These are phyloP conservation scores for Rhynchosporium agropyri DNA, from an alignment of 2,329 filamentous ascomycete genomes.

Conservation along the genomic window DNA sequence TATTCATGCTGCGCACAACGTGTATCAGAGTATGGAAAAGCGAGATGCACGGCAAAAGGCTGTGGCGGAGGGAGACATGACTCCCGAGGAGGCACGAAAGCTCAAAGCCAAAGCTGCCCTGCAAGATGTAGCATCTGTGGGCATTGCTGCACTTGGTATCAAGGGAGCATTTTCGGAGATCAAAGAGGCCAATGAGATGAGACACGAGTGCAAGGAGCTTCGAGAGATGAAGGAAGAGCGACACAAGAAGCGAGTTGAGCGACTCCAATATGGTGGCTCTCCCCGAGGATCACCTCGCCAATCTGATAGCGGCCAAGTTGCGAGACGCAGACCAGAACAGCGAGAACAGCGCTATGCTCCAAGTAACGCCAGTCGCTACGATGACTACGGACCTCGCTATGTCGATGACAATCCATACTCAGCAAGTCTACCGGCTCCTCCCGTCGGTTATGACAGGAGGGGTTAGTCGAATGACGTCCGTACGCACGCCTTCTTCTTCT, in stretches of 20 bases:
- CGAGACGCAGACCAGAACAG: conserved; percentile 24
- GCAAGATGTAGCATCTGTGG: conserved; percentile 66
- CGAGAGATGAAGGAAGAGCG: conserved; percentile 51
- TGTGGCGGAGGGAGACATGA: conserved; percentile 65
- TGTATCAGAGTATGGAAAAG: conserved; percentile 66
- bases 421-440: conserved; percentile 41
- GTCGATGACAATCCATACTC: conserved; percentile 51
- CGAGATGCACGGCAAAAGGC: conserved; percentile 61
- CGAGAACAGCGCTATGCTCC: conserved; percentile 19
- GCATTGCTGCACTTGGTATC: conserved; percentile 68
- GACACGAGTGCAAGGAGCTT: conserved; percentile 57
- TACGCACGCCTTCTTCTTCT: conserved; percentile 19
- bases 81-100: conserved; percentile 62
- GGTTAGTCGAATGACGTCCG: conserved; percentile 1
- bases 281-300: conserved; percentile 25
- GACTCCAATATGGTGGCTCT: conserved; percentile 42
- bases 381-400: conserved; percentile 45
- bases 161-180: conserved; percentile 66
- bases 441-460: conserved; percentile 38
- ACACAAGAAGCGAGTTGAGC: conserved; percentile 50
- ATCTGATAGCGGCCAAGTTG: conserved; percentile 43
- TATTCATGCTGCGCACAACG: conserved; percentile 67
- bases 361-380: conserved; percentile 38
- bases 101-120: conserved; percentile 65
- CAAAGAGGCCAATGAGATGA: conserved; percentile 67